Percentiles rank a stretch among this genome's conserved stretches.
Conservation (phyloP, 2,329 filamentous ascomycete genomes). For the Arthrobotrys pseudoclavata region DNA sequence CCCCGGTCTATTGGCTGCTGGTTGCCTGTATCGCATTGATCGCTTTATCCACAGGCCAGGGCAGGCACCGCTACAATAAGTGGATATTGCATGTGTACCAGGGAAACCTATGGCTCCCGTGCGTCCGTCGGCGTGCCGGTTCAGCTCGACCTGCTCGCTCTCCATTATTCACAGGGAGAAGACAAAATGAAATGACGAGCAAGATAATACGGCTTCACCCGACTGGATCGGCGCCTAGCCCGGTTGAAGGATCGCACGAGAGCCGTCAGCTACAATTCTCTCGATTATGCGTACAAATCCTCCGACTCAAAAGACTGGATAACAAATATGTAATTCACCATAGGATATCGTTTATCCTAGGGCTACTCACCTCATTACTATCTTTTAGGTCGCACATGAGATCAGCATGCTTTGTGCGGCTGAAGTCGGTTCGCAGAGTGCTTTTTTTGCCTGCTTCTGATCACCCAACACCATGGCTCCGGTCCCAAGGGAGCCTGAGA, state of each 20-base stretch:
- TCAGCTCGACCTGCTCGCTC: conserved; percentile 49
- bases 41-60: conserved; percentile 37
- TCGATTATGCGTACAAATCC: conserved; percentile 30
- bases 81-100: conserved; percentile 29
- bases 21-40: conserved; percentile 42
- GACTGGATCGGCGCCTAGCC: conserved; percentile 36
- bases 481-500: conserved; percentile 42
- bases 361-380: conserved; percentile 4
- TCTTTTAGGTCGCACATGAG: conserved; percentile 51
- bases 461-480: conserved; percentile 59
- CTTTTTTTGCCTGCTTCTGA: conserved; percentile 49
- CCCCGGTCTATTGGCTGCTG: conserved; percentile 41
- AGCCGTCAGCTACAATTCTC: conserved; percentile 53
- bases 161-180: conserved; percentile 25
- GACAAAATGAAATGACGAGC: conserved; percentile 16
- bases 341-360: conserved; percentile 49
- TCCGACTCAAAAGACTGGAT: conserved; percentile 30
- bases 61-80: conserved; percentile 21
- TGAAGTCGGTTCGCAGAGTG: conserved; percentile 51
- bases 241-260: conserved; percentile 48
- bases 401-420: conserved; percentile 59
- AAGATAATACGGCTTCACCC: conserved; percentile 52
- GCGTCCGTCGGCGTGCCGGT: conserved; percentile 40
- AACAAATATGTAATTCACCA: conserved; percentile 36
- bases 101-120: conserved; percentile 50